These are phyloP conservation scores for Coemansia sp. DNA, from an alignment of 192 early-diverging fungal species.

Conservation along the genomic window DNA sequence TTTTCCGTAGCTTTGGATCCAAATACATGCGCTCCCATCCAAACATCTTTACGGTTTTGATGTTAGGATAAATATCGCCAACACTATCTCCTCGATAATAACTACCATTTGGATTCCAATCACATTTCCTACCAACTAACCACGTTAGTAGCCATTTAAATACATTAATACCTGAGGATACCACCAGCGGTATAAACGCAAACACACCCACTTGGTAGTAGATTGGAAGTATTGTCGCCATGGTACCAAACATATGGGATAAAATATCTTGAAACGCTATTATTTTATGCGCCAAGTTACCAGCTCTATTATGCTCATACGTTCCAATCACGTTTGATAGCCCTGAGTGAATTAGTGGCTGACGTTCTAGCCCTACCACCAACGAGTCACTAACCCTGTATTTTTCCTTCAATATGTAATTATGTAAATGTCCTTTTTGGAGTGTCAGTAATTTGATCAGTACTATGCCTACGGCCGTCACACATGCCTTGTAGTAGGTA, in stretches of 20 bases:
- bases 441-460: not conserved
- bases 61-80: not conserved
- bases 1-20: not conserved
- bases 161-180: not conserved
- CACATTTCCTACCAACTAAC: too few relatives aligned
- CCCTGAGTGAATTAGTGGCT: not conserved
- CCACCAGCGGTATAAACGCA: not conserved
- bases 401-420: not conserved
- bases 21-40: slow-evolving; percentile 8
- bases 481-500: slow-evolving; percentile 12
- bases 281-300: not conserved
- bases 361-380: not conserved
- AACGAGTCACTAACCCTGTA: not conserved
- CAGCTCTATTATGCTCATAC: not conserved
- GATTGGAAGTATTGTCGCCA: not conserved
- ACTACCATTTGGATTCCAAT: too few relatives aligned
- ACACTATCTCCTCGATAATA: not conserved
- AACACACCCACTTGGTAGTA: not conserved
- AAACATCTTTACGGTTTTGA: slow-evolving; percentile 8
- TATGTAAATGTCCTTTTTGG: not conserved
- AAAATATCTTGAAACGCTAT: not conserved
- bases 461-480: not conserved
- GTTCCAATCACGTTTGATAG: not conserved
- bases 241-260: not conserved
- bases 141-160: too few relatives aligned